These are phyloP conservation scores for Corymbia calophylla DNA, from an alignment of 441 rosid genomes.

Conservation along the genomic window DNA sequence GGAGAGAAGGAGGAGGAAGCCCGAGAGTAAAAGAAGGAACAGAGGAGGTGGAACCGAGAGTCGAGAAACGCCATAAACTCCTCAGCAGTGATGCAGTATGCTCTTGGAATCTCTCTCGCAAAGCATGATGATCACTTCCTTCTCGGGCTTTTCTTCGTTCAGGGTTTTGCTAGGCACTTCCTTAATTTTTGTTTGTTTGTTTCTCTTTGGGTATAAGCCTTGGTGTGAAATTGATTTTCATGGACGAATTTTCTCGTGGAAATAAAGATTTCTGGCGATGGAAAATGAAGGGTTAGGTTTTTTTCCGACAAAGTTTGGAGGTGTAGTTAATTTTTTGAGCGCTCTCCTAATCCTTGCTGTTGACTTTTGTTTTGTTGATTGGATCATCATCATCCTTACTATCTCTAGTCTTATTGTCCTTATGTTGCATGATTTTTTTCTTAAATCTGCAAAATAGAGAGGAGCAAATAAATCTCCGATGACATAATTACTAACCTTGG, in stretches of 20 bases:
- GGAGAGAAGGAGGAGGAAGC: fast-evolving
- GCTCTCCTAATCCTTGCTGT: not conserved
- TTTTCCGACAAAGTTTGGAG: not conserved
- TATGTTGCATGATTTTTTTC: not conserved
- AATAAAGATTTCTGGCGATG: not conserved
- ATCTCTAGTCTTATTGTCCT: not conserved
- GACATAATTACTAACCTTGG: no score
- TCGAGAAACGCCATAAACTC: not conserved
- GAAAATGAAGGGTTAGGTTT: not conserved
- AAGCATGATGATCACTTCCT: no score
- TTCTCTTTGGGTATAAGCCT: not conserved
- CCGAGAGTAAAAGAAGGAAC: not conserved
- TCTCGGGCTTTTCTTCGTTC: no score
- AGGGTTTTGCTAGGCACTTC: no score
- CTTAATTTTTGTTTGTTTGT: no score
- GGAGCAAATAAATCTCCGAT: not conserved
- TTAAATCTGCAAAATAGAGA: not conserved
- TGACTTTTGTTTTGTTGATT: not conserved
- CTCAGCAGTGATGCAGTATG: no score
- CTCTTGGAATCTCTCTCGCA: no score
- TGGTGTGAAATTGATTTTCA: not conserved
- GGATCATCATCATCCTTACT: not conserved
- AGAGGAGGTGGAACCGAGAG: not conserved
- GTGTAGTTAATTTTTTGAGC: not conserved
- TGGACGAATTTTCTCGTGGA: not conserved